Evolutionary conservation across 441 rosid genomes (phyloP).

Genomic region (Eruca vesicaria): DNA sequence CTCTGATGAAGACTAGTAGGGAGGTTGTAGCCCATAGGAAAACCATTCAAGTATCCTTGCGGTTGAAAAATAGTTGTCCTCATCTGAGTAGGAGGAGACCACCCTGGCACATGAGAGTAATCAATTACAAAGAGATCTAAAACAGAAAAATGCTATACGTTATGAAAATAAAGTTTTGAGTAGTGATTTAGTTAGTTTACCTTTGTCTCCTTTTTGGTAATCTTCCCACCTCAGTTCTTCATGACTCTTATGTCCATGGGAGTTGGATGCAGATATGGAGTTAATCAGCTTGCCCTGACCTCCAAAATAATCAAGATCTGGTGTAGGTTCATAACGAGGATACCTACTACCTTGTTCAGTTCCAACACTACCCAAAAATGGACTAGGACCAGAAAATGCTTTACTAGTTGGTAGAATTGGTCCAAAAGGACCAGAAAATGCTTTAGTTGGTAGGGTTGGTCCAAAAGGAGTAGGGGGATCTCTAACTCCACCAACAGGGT

Average conservation of each 20-base stretch:
- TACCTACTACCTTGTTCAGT: slow-evolving; percentile 1
- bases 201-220: slow-evolving; percentile 14
- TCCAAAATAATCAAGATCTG: background rate
- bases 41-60: background rate
- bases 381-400: background rate
- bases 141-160: background rate
- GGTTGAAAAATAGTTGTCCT: background rate
- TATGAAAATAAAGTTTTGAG: background rate
- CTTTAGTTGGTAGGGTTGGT: background rate
- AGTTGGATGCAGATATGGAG: slow-evolving; percentile 20
- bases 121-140: background rate
- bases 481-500: background rate
- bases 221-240: slow-evolving; percentile 30
- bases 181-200: slow-evolving; percentile 16
- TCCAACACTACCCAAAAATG: background rate
- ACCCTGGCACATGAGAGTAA: slow-evolving; percentile 7
- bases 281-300: no score
- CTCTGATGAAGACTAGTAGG: background rate
- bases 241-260: slow-evolving; percentile 9
- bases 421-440: background rate
- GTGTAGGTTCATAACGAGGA: slow-evolving; percentile 12
- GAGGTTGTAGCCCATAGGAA: background rate
- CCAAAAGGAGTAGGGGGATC: background rate
- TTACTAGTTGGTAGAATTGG: background rate
- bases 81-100: background rate